Evolutionary conservation across 2,329 filamentous ascomycete genomes (phyloP).

Genomic region (Taxawa tesnikishii): DNA sequence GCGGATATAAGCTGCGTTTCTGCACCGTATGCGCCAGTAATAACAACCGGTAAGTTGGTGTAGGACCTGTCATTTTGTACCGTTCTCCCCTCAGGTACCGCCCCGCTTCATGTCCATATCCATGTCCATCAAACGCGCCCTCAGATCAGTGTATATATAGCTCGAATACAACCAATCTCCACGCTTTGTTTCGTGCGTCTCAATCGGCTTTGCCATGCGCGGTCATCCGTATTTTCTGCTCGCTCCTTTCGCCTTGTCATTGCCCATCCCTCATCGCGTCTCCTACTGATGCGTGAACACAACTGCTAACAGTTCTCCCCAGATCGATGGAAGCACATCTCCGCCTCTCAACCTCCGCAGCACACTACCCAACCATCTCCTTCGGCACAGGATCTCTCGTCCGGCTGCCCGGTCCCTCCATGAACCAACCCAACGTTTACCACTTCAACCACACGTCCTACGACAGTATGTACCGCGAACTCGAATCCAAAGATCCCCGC

Average conservation of each 20-base stretch:
- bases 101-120: too few species aligned
- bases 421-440: constrained; percentile 93
- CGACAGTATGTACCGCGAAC: constrained; percentile 84
- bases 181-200: background rate
- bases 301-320: constrained; percentile 12
- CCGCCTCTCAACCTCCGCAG: constrained; percentile 61
- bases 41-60: constrained; percentile 80
- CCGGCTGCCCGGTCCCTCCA: constrained; percentile 79
- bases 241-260: background rate
- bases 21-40: constrained; percentile 99
- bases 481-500: constrained; percentile 71
- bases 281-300: too few species aligned
- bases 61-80: too few species aligned
- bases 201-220: constrained; percentile 1
- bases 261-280: constrained; percentile 2
- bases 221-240: background rate
- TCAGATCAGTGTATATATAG: too few species aligned
- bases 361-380: constrained; percentile 84
- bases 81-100: too few species aligned
- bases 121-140: too few species aligned
- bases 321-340: constrained; percentile 99
- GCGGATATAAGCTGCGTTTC: constrained; percentile 82
- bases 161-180: too few species aligned
- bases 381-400: constrained; percentile 95
- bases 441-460: constrained; percentile 97